Evolutionary conservation across 2,329 filamentous ascomycete species (phyloP).

Genomic region (Phoma sp.): DNA sequence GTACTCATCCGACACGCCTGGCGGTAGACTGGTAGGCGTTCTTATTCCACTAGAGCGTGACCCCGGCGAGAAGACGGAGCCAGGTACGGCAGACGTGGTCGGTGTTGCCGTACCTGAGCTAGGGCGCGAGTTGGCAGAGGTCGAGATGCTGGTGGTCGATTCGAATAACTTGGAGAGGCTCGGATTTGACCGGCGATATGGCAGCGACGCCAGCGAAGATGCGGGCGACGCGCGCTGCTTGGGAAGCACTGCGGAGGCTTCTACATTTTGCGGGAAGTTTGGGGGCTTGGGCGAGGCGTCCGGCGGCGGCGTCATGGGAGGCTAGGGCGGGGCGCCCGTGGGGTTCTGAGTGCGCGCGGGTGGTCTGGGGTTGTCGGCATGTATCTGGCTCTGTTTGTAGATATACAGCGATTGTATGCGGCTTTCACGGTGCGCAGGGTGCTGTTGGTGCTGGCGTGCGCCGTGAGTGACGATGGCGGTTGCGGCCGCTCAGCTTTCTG

Average conservation of each 20-base stretch:
- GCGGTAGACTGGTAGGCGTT: conserved; percentile 49
- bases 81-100: conserved; percentile 41
- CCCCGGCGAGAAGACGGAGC: conserved; percentile 56
- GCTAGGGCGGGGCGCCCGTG: conserved; percentile 48
- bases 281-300: conserved; percentile 48
- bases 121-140: conserved; percentile 38
- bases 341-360: conserved; percentile 38
- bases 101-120: conserved; percentile 56
- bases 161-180: conserved; percentile 62
- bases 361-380: conserved; percentile 40
- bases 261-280: conserved; percentile 55
- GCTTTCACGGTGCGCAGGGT: conserved; percentile 10
- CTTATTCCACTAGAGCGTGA: conserved; percentile 45
- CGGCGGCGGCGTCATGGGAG: conserved; percentile 51
- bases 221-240: conserved; percentile 67
- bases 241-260: conserved; percentile 66
- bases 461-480: conserved; percentile 33
- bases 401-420: conserved; percentile 7
- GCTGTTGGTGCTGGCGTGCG: conserved; percentile 18
- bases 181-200: conserved; percentile 61
- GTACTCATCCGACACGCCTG: conserved; percentile 61
- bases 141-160: conserved; percentile 56
- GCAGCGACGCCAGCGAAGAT: conserved; percentile 65
- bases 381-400: conserved; percentile 28
- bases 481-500: conserved; percentile 44